These are phyloP conservation scores for Cerrena zonata DNA, from an alignment of 1,284 basidiomycete genomes.

Conservation along the genomic window DNA sequence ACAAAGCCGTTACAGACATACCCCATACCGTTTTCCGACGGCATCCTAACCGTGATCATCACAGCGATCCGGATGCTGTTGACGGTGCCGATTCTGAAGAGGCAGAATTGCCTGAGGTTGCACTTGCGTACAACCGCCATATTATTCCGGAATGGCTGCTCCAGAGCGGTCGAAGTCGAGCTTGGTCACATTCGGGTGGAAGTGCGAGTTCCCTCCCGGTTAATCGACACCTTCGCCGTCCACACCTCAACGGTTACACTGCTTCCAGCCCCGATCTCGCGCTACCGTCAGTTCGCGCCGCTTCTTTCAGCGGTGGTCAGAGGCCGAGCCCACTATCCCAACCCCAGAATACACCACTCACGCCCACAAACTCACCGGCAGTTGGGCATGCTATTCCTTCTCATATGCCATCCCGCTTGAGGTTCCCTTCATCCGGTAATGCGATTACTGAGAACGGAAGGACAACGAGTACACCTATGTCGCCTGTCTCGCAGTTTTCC, in stretches of 20 bases:
- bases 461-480: conserved; percentile 7
- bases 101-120: conserved; percentile 83
- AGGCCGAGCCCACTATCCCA: conserved; percentile 36
- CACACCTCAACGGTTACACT: conserved; percentile 43
- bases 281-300: conserved; percentile 15
- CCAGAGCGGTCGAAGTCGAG: conserved; percentile 45
- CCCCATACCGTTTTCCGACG: conserved; percentile 2
- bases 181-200: conserved; percentile 44
- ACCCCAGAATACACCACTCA: conserved; percentile 45
- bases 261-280: conserved; percentile 65
- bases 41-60: neutral
- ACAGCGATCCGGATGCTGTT: conserved; percentile 16
- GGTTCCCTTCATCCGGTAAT: conserved; percentile 8
- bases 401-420: neutral
- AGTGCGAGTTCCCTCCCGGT: conserved; percentile 17
- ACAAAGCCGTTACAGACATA: conserved; percentile 34
- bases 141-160: conserved; percentile 94
- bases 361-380: conserved; percentile 51
- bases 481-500: conserved; percentile 12
- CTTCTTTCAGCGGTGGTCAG: conserved; percentile 12
- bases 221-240: conserved; percentile 25
- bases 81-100: conserved; percentile 52
- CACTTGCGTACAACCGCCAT: conserved; percentile 87
- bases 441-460: conserved; percentile 19
- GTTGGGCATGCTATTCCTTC: neutral